Evolutionary conservation across 2,329 filamentous ascomycete genomes (phyloP).

Genomic region (Ophiocordyceps unilateralis): DNA sequence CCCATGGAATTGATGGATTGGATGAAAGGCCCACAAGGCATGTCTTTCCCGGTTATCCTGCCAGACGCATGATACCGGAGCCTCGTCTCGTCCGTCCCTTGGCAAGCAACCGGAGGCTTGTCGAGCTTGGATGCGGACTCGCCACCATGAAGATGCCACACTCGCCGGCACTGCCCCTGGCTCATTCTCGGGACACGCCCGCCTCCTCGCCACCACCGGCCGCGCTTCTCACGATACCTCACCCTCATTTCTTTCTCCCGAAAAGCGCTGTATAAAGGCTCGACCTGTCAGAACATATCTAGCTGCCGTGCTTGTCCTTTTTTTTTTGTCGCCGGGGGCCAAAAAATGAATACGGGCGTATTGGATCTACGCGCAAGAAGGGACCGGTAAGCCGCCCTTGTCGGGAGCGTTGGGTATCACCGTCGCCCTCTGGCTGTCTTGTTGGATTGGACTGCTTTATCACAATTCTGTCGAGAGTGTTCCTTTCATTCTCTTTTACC

Average conservation of each 20-base stretch:
- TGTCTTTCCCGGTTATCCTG: neutral
- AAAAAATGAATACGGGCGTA: neutral
- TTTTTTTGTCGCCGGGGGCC: neutral
- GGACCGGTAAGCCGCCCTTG: neutral
- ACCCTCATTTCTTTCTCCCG: constrained; percentile 1
- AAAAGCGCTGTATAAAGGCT: constrained; percentile 6
- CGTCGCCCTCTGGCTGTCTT: neutral
- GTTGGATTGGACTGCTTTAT: neutral
- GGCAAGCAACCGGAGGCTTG: neutral
- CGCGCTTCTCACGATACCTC: neutral
- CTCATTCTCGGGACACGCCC: neutral
- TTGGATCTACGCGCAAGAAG: neutral
- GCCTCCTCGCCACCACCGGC: neutral
- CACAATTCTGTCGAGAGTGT: neutral
- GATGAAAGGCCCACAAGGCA: neutral
- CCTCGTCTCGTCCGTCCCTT: constrained; percentile 1
- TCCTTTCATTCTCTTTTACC: neutral
- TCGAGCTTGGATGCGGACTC: neutral
- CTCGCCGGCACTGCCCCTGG: neutral
- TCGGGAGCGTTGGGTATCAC: neutral
- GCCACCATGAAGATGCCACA: neutral
- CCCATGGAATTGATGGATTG: no score
- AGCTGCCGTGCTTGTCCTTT: neutral
- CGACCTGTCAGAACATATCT: constrained; percentile 1
- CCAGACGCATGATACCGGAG: neutral